A percentile compares a stretch with the other conserved stretches of the same genome.
Conservation (phyloP, 805 yeast species). For the Nakazawaea wyomingensis region DNA sequence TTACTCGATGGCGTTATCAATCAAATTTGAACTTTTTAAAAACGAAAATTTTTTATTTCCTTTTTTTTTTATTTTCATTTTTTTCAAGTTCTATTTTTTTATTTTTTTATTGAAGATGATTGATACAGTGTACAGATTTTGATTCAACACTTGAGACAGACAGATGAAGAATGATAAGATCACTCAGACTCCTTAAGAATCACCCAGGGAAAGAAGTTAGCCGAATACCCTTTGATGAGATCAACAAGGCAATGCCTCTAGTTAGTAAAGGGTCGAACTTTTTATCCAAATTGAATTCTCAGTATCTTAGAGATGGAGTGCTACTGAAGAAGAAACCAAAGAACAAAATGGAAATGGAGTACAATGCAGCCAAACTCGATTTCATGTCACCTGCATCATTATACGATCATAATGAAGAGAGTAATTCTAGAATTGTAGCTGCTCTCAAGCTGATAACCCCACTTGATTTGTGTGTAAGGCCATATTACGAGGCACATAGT, state of each 20-base stretch:
- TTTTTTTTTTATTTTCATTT: slow-evolving; percentile 4
- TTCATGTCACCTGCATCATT: background rate
- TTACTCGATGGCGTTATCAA: too few relatives aligned
- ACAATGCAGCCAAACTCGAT: slow-evolving; percentile 3
- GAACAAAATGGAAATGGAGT: slow-evolving; percentile 2
- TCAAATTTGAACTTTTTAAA: too few relatives aligned
- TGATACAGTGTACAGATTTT: too few relatives aligned
- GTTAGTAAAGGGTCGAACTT: slow-evolving; percentile 9
- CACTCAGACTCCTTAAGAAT: background rate
- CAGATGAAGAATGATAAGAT: background rate
- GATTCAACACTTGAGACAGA: too few relatives aligned
- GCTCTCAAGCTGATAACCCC: slow-evolving; percentile 3
- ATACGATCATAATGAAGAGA: slow-evolving; percentile 1
- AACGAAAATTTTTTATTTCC: slow-evolving; percentile 1
- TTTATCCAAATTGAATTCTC: slow-evolving; percentile 3
- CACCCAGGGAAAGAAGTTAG: background rate
- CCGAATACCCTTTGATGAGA: background rate
- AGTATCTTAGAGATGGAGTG: background rate
- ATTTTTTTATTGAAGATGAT: background rate
- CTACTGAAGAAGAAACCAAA: background rate
- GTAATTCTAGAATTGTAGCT: background rate
- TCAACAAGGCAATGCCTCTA: background rate
- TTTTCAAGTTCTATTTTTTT: slow-evolving; percentile 1
- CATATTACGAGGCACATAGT: background rate
- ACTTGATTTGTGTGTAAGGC: background rate